Conservation (phyloP, 129 eudicot species). For the Flaveria trinervia region DNA sequence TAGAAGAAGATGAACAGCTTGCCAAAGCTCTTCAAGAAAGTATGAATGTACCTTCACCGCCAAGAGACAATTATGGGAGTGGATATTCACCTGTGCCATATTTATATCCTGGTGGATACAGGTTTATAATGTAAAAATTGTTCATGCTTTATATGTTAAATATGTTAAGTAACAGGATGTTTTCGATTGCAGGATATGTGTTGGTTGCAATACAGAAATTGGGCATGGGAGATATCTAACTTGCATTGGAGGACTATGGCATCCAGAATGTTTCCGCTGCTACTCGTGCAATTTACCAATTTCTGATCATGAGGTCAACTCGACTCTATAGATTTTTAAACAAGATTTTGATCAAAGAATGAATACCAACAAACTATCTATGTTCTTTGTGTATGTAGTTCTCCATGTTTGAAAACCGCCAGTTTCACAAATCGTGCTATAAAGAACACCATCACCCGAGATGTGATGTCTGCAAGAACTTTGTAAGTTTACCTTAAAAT, state of each 20-base stretch:
- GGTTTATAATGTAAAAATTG: conserved; percentile 34
- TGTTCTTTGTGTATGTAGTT: conserved; percentile 49
- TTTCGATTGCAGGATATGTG: conserved; percentile 65
- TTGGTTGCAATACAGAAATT: conserved; percentile 87
- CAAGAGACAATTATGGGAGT: conserved; percentile 52
- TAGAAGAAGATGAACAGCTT: conserved; percentile 86
- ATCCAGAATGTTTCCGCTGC: conserved; percentile 95
- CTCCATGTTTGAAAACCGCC: conserved; percentile 76
- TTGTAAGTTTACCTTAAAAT: conserved; percentile 52
- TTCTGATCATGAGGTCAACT: conserved; percentile 80
- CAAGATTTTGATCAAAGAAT: background rate
- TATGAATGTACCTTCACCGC: conserved; percentile 62
- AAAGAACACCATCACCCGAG: conserved; percentile 88
- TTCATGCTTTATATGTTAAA: background rate
- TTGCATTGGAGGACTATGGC: conserved; percentile 98
- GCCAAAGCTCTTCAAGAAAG: conserved; percentile 89
- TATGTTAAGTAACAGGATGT: background rate
- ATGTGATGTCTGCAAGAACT: conserved; percentile 90
- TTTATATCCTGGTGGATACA: conserved; percentile 55
- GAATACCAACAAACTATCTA: background rate
- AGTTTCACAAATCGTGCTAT: conserved; percentile 83
- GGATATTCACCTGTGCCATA: conserved; percentile 55
- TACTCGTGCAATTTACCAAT: conserved; percentile 77
- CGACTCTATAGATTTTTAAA: conserved; percentile 13
- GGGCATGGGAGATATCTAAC: conserved; percentile 88